These are phyloP conservation scores for Eutrema yunnanense DNA, from an alignment of 345 rosid species.

Conservation along the genomic window DNA sequence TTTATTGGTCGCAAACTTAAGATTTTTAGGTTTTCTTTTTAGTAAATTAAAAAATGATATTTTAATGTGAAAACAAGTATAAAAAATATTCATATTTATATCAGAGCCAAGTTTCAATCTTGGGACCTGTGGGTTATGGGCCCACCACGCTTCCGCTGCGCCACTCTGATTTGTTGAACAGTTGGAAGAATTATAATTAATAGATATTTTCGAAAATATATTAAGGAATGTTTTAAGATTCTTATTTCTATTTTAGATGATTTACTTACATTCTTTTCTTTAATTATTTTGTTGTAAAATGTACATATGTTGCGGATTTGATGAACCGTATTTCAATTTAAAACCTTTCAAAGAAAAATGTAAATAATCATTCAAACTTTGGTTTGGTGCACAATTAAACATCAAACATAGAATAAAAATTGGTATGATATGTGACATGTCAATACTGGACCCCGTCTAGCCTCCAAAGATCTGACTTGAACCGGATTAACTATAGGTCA, in stretches of 20 bases:
- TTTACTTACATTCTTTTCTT: neutral
- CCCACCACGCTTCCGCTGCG: conserved; percentile 69
- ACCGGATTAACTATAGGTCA: neutral
- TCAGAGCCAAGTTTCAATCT: conserved; percentile 38
- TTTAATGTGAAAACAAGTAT: neutral
- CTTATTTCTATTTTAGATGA: neutral
- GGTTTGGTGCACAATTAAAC: too few relatives aligned
- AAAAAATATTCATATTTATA: neutral
- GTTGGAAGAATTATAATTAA: too few relatives aligned
- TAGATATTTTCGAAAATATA: neutral
- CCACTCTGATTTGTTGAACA: conserved; percentile 39
- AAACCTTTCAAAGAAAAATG: neutral
- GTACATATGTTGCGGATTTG: neutral
- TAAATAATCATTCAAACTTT: neutral
- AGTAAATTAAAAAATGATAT: too few relatives aligned
- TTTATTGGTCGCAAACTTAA: too few relatives aligned
- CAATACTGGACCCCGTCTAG: too few relatives aligned
- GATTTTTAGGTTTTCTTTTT: too few relatives aligned
- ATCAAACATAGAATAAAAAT: too few relatives aligned
- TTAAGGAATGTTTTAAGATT: neutral
- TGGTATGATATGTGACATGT: too few relatives aligned
- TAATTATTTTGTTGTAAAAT: neutral
- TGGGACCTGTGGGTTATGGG: conserved; percentile 85
- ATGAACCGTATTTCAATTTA: neutral
- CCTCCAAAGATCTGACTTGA: too few relatives aligned